phyloP scores from a whole-genome alignment of 1,139 yeast genomes.

The Nematodospora anomalae region DNA sequence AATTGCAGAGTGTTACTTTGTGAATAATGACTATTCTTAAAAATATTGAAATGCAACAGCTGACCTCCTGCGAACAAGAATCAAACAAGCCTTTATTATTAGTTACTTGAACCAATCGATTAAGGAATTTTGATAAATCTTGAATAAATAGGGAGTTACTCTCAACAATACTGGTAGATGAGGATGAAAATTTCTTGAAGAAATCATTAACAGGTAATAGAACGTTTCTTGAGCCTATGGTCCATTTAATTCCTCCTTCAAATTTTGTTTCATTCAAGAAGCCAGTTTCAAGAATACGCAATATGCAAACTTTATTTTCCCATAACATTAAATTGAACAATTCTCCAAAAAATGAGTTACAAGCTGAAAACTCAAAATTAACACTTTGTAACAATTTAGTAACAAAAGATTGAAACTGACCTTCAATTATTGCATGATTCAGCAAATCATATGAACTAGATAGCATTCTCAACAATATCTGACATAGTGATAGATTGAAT shows the following conservation, averaged over 20 bases:
- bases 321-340: constrained; percentile 34
- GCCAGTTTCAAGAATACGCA: constrained; percentile 29
- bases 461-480: constrained; percentile 37
- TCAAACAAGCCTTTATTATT: constrained; percentile 12
- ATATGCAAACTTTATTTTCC: constrained; percentile 29
- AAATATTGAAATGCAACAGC: constrained; percentile 38
- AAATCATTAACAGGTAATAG: constrained; percentile 37
- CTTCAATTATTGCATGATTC: constrained; percentile 3
- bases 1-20: constrained; percentile 38
- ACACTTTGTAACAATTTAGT: constrained; percentile 43
- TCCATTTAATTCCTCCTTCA: constrained; percentile 13
- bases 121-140: constrained; percentile 20
- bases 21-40: constrained; percentile 63
- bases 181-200: constrained; percentile 40
- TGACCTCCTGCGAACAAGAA: constrained; percentile 14
- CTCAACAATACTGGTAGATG: constrained; percentile 24
- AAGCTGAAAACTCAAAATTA: constrained; percentile 37
- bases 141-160: constrained; percentile 22
- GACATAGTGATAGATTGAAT: constrained; percentile 55
- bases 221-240: constrained; percentile 11
- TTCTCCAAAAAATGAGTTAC: constrained; percentile 45
- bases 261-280: constrained; percentile 24
- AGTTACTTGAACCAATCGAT: constrained; percentile 19
- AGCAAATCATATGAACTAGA: background rate
- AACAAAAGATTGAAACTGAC: constrained; percentile 29